Conservation (phyloP, 805 yeast genomes). For the Yarrowia keelungensis region DNA sequence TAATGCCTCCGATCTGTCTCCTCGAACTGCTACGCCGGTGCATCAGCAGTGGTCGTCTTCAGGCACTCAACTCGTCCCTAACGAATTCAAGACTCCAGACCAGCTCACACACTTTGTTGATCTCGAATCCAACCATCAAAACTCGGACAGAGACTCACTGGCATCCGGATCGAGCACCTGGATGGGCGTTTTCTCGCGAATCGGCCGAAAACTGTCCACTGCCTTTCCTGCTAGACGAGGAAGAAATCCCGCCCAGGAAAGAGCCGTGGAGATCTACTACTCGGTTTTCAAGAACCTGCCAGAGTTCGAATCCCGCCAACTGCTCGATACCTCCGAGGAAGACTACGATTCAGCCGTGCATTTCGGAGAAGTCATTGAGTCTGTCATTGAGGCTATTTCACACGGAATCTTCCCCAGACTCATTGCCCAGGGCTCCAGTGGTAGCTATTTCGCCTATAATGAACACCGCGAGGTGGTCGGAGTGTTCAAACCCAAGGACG, state of each 20-base stretch:
- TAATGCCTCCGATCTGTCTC: slow-evolving; percentile 9
- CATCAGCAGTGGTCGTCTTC: not conserved
- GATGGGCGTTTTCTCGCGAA: slow-evolving; percentile 25
- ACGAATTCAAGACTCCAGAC: slow-evolving; percentile 19
- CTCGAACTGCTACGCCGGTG: not conserved
- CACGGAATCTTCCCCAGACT: slow-evolving; percentile 58
- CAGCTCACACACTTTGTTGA: slow-evolving; percentile 26
- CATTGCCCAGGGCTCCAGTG: slow-evolving; percentile 72
- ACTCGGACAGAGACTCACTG: slow-evolving; percentile 4
- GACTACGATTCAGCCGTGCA: slow-evolving; percentile 45
- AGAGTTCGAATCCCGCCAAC: slow-evolving; percentile 48
- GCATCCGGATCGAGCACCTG: slow-evolving; percentile 8
- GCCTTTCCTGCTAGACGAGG: slow-evolving; percentile 8
- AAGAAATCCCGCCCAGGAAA: not conserved
- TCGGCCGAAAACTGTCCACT: slow-evolving; percentile 7
- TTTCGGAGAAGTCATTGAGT: slow-evolving; percentile 55
- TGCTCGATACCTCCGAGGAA: slow-evolving; percentile 49
- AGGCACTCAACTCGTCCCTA: slow-evolving; percentile 1
- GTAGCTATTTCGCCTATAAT: slow-evolving; percentile 66
- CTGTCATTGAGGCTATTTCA: slow-evolving; percentile 57
- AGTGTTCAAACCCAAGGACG: slow-evolving; percentile 79
- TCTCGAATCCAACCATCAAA: slow-evolving; percentile 10
- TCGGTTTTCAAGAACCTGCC: slow-evolving; percentile 56
- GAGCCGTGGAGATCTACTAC: slow-evolving; percentile 56
- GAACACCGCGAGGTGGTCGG: slow-evolving; percentile 55